These are phyloP conservation scores for Phellinidium pouzarii DNA, from an alignment of 1,284 basidiomycete species.

Conservation along the genomic window DNA sequence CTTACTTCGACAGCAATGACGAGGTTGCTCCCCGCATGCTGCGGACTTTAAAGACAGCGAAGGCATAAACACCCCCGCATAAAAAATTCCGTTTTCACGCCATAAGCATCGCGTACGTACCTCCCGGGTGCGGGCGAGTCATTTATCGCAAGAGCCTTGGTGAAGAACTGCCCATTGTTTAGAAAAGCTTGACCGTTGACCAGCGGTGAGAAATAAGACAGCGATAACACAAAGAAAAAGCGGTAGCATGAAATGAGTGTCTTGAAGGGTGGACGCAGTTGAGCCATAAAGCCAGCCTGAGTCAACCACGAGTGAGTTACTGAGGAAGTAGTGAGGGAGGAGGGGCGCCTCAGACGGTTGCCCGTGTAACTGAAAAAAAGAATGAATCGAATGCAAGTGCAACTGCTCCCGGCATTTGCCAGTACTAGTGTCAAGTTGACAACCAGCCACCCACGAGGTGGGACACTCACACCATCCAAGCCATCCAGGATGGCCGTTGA, in stretches of 20 bases:
- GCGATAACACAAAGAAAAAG: slow-evolving; percentile 19
- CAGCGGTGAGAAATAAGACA: slow-evolving; percentile 1
- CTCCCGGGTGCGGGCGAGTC: slow-evolving; percentile 38
- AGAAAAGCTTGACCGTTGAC: slow-evolving; percentile 26
- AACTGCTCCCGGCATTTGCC: neutral
- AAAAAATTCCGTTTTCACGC: neutral
- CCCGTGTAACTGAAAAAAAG: too few relatives aligned
- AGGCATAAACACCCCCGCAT: neutral
- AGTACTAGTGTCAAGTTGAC: too few relatives aligned
- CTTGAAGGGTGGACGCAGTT: slow-evolving; percentile 4
- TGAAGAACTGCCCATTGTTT: slow-evolving; percentile 37
- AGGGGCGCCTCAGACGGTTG: too few relatives aligned
- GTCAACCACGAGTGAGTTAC: too few relatives aligned
- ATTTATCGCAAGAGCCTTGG: slow-evolving; percentile 43
- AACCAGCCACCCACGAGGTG: too few relatives aligned
- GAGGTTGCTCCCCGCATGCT: slow-evolving; percentile 32
- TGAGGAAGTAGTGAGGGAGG: too few relatives aligned
- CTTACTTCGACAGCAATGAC: slow-evolving; percentile 40
- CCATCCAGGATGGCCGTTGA: slow-evolving; percentile 12
- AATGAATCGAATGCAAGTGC: neutral
- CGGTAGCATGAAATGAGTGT: slow-evolving; percentile 14
- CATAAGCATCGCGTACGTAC: slow-evolving; percentile 26
- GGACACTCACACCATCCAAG: too few relatives aligned
- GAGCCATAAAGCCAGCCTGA: too few relatives aligned
- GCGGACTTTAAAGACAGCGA: slow-evolving; percentile 19